A percentile compares a stretch with the other conserved stretches of the same genome.
Evolutionary conservation across 2,329 filamentous ascomycete genomes (phyloP).

Genomic region (Sporothrix dimorphospora): DNA sequence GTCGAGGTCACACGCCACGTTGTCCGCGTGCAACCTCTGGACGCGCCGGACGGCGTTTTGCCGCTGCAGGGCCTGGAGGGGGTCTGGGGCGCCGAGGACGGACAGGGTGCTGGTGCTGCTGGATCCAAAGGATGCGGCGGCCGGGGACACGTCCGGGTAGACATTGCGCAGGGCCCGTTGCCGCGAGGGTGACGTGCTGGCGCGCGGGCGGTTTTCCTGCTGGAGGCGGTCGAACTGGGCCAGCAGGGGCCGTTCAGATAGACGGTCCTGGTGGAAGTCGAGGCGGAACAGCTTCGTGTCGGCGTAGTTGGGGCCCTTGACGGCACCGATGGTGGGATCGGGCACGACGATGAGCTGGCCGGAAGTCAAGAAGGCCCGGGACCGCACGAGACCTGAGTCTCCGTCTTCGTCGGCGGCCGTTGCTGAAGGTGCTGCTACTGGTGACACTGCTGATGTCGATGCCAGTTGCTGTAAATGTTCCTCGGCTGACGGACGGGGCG

Average conservation of each 20-base stretch:
- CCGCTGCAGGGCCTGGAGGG: background rate
- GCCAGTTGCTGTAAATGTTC: background rate
- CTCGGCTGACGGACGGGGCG: background rate
- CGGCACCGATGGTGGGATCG: constrained; percentile 55
- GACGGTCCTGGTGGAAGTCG: constrained; percentile 53
- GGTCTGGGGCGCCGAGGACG: background rate
- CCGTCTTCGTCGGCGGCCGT: constrained; percentile 34
- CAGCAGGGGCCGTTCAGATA: constrained; percentile 50
- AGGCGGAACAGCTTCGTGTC: constrained; percentile 50
- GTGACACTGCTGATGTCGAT: background rate
- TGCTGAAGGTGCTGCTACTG: background rate
- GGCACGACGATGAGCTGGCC: constrained; percentile 48
- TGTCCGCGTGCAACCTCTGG: constrained; percentile 22
- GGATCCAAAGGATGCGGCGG: background rate
- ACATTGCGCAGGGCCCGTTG: background rate
- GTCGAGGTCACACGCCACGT: constrained; percentile 29
- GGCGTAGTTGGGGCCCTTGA: constrained; percentile 59
- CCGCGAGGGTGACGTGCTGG: constrained; percentile 4
- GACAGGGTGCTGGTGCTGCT: no score
- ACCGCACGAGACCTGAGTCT: constrained; percentile 37
- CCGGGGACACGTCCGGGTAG: background rate
- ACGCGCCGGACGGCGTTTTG: background rate
- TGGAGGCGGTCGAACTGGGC: constrained; percentile 50
- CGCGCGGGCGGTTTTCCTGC: constrained; percentile 42
- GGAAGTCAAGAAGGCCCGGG: constrained; percentile 44